Base-by-base conservation (phyloP, 495 filamentous ascomycete genomes). In the Daldinia grandis region DNA sequence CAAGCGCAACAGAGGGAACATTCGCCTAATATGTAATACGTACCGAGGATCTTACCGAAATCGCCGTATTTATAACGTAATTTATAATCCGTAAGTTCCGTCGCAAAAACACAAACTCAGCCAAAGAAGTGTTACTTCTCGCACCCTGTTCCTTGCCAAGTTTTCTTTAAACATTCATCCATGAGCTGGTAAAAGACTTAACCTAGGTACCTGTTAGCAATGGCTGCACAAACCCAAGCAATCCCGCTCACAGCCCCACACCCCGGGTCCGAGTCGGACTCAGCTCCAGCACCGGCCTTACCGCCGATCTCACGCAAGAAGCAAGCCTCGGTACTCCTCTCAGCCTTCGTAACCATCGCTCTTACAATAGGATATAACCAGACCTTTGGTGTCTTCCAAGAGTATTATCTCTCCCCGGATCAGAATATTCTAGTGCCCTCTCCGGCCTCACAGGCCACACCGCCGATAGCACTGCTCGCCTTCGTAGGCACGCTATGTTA, bases 351-450 rank as follows among this genome's bases (percentile, higher is more conserved):
- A 1, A 80, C 80, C 42, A 80, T 84, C 30, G 78, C 77, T 62
- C 74, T 84, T 9, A 85, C 83, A 1, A 83, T 86, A 59, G 82
- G 83, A n/a, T 80, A 84, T 64, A 84, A 86, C 51, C 83, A 85
- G 47, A 76, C 74, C 53, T 86, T 79, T 42, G 81, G 81, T 8
- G 77, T 85, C 1, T 85, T 85, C 50, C 84, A 84, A 60, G 76
- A 80, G 54, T 84, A 84, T 61, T 86, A 85, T 66, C 80, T 81
- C 55, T 81, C 83, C 4, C 37, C 80, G 1, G 70, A 67, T 9
- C 79, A 81, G 54, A 68, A 79, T 7, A 64, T 83, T n/a, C 74
- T 83, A 3, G 38, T 31, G 15, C 78, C 79, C 2, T 47, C 74
- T 3, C 78, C 79, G 10, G 65, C 75, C 4, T 66, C 69, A 2